phyloP scores from a whole-genome alignment of 164 flowering plant species.

The Vitis rupestris region DNA sequence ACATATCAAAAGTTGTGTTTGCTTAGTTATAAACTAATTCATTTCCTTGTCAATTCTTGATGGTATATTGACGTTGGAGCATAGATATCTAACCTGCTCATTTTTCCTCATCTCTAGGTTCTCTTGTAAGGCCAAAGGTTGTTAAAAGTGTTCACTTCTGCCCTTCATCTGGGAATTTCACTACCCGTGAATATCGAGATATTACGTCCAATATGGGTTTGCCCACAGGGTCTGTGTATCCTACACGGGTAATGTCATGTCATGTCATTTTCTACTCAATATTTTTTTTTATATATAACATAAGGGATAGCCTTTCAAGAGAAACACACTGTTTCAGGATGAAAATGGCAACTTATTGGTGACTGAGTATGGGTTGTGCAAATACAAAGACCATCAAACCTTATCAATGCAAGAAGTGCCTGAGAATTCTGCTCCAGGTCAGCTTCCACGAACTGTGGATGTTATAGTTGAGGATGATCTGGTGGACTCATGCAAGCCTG shows the following conservation, averaged over 20 bases:
- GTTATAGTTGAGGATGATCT: constrained; percentile 92
- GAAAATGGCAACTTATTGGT: constrained; percentile 88
- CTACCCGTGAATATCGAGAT: constrained; percentile 87
- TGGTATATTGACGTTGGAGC: too few relatives aligned
- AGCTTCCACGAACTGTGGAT: constrained; percentile 95
- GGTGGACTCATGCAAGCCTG: constrained; percentile 98
- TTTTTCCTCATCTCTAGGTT: constrained; percentile 44
- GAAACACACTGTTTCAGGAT: constrained; percentile 48
- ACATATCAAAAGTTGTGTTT: neutral
- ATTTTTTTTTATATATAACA: neutral
- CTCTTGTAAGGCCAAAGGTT: constrained; percentile 98
- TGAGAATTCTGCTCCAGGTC: constrained; percentile 97
- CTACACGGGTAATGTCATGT: constrained; percentile 72
- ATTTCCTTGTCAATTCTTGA: too few relatives aligned
- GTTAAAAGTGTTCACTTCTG: constrained; percentile 98
- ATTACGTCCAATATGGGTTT: constrained; percentile 87
- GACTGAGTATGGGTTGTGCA: constrained; percentile 95
- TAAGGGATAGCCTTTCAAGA: neutral
- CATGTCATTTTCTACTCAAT: neutral
- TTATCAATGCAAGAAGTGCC: constrained; percentile 98
- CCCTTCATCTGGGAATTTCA: constrained; percentile 60
- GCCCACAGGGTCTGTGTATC: constrained; percentile 98
- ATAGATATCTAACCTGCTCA: neutral
- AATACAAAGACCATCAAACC: constrained; percentile 94
- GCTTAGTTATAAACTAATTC: too few relatives aligned